Percentiles rank a stretch among this genome's conserved stretches.
These are phyloP conservation scores for Cucurbita ficifolia DNA, from an alignment of 306 rosid genomes.

Conservation along the genomic window DNA sequence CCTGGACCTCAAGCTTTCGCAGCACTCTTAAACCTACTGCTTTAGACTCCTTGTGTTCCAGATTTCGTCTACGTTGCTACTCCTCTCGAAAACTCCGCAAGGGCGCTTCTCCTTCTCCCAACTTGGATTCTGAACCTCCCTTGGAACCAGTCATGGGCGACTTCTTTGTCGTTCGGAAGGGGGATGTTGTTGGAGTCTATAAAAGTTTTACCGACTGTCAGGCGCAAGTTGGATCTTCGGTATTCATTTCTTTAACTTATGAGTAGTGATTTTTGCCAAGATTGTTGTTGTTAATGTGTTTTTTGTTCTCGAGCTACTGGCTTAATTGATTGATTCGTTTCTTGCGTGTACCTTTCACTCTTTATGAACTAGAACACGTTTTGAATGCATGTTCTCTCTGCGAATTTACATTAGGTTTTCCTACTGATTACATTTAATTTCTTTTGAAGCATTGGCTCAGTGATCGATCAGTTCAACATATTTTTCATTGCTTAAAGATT, in stretches of 20 bases:
- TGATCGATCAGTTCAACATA: not conserved
- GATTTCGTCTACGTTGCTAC: slow-evolving; percentile 30
- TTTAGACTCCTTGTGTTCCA: slow-evolving; percentile 17
- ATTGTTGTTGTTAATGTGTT: not conserved
- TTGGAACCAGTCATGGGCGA: slow-evolving; percentile 46
- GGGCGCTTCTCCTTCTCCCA: slow-evolving; percentile 12
- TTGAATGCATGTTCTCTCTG: no score
- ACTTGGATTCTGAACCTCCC: slow-evolving; percentile 19
- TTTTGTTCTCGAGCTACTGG: not conserved
- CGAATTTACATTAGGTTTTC: not conserved
- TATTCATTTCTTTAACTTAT: slow-evolving; percentile 15
- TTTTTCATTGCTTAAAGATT: not conserved
- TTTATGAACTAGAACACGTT: no score
- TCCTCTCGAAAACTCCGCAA: slow-evolving; percentile 34
- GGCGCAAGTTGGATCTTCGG: slow-evolving; percentile 84
- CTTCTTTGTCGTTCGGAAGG: slow-evolving; percentile 76
- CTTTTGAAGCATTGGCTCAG: not conserved
- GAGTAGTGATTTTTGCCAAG: not conserved
- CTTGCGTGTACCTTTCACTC: not conserved
- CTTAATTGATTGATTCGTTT: not conserved
- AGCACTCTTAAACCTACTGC: slow-evolving; percentile 8
- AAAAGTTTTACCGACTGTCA: slow-evolving; percentile 47
- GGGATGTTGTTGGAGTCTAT: slow-evolving; percentile 73
- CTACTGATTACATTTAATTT: not conserved
- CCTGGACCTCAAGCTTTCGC: slow-evolving; percentile 17